A percentile compares a stretch with the other conserved stretches of the same genome.
Evolutionary conservation across 305 asterid genomes (phyloP).

Genomic region (Fraxinus albicans): DNA sequence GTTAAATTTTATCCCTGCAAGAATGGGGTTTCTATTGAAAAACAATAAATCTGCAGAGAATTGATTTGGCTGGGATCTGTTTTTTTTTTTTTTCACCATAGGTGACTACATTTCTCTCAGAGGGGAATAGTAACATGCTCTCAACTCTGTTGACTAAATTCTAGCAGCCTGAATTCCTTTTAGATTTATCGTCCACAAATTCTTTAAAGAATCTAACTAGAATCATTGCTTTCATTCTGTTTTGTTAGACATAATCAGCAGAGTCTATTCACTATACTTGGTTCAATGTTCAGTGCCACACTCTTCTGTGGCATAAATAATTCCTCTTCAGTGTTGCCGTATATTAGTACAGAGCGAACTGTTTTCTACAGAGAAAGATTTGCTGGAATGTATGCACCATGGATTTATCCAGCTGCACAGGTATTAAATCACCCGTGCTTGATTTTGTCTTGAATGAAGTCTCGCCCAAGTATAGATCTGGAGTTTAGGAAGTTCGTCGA

Average conservation of each 20-base stretch:
- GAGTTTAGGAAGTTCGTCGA: neutral
- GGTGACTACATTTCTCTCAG: neutral
- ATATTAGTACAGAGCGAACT: constrained; percentile 40
- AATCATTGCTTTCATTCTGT: neutral
- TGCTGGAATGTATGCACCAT: constrained; percentile 55
- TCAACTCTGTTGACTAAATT: neutral
- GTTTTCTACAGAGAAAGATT: constrained; percentile 51
- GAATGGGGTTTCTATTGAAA: neutral
- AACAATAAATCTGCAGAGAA: neutral
- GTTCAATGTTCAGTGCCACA: constrained; percentile 36
- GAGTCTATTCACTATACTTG: constrained; percentile 46
- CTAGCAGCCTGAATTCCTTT: neutral
- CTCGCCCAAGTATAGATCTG: neutral
- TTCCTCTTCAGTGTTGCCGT: constrained; percentile 41
- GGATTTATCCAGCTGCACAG: constrained; percentile 51
- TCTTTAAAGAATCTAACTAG: neutral
- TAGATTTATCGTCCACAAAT: neutral
- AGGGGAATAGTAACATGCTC: neutral
- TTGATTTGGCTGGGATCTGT: neutral
- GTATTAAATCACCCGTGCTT: constrained; percentile 7
- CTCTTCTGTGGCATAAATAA: constrained; percentile 48
- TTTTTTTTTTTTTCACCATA: neutral
- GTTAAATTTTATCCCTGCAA: neutral
- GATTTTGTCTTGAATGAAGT: neutral
- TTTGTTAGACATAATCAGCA: constrained; percentile 40